A percentile compares a stretch with the other conserved stretches of the same genome.
Evolutionary conservation across 1,139 yeast genomes (phyloP).

Genomic region (Cylindricascospora bacillispora): DNA sequence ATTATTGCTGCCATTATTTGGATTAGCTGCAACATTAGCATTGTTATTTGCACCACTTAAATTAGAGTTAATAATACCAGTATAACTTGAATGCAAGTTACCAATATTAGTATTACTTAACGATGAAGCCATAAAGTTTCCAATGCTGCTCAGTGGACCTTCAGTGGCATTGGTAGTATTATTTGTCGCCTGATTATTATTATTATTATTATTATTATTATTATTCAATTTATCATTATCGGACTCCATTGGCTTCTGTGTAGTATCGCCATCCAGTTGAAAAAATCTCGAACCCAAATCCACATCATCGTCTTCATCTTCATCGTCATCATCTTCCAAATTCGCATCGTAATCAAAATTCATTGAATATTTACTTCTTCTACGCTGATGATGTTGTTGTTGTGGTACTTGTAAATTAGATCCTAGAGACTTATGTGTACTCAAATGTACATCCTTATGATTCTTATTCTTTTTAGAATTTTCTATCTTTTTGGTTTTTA

Average conservation of each 20-base stretch:
- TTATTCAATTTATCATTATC: conserved; percentile 1
- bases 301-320: conserved; percentile 24
- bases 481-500: conserved; percentile 2
- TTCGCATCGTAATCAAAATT: conserved; percentile 23
- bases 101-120: not conserved
- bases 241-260: too few relatives aligned
- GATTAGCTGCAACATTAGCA: not conserved
- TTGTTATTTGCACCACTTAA: not conserved
- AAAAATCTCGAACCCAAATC: conserved; percentile 17
- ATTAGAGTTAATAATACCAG: not conserved
- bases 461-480: not conserved
- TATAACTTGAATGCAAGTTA: not conserved
- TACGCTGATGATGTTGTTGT: conserved; percentile 1
- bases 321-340: conserved; percentile 23
- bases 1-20: not conserved
- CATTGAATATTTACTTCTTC: conserved; percentile 14
- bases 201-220: conserved; percentile 2
- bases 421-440: too few relatives aligned
- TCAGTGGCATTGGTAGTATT: too few relatives aligned
- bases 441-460: not conserved
- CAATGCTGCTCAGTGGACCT: too few relatives aligned
- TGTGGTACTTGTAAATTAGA: not conserved
- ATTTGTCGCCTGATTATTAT: not conserved
- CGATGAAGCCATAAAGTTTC: too few relatives aligned
- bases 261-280: conserved; percentile 7